Base-by-base conservation (phyloP, 306 rosid species). In the Pyrus betulifolia region DNA sequence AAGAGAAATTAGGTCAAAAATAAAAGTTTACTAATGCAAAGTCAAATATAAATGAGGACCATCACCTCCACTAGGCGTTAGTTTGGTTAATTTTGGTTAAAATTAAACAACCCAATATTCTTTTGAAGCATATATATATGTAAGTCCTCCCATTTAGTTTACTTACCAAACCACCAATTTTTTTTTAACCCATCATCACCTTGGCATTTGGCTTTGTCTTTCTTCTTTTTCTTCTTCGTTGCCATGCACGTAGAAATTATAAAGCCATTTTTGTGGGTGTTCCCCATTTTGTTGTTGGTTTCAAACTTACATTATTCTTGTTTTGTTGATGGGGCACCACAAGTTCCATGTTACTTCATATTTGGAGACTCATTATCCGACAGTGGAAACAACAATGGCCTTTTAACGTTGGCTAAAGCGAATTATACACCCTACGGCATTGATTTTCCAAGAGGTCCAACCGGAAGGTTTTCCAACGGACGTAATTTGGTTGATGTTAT, bases 401-500 rank as follows among this genome's bases (percentile, higher is more conserved):
- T 83, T 45, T 2, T 1, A 0, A 87, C 91, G 0, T 0, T 0
- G 2, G 81, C 84, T n/a, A 88, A 61, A 83, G 38, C 23, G n/a
- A 72, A 90, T 78, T 87, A 74, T 81, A 3, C 0, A 0, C 96
- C 97, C 8, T 83, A 88, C 64, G 92, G 93, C 22, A 83, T 87
- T 59, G 97, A 90, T 82, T 79, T 80, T 59, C 69, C 82, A 0
- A 60, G 60, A 6, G 87, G 83, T 19, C 79, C 92, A 11, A 85
- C 89, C 0, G 90, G 97, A 79, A 87, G 96, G 74, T 90, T 82
- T 18, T 49, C 81, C 74, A 93, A 87, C 10, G 90, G 88, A 22
- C 40, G 13, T 40, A 92, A 78, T 13, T 0, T 61, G 0, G 46
- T 59, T 15, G 96, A 93, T 86, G 59, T 74, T 4, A 52, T 91